Evolutionary conservation across 2,329 filamentous ascomycete species (phyloP).

Genomic region (Massarina eburnea): DNA sequence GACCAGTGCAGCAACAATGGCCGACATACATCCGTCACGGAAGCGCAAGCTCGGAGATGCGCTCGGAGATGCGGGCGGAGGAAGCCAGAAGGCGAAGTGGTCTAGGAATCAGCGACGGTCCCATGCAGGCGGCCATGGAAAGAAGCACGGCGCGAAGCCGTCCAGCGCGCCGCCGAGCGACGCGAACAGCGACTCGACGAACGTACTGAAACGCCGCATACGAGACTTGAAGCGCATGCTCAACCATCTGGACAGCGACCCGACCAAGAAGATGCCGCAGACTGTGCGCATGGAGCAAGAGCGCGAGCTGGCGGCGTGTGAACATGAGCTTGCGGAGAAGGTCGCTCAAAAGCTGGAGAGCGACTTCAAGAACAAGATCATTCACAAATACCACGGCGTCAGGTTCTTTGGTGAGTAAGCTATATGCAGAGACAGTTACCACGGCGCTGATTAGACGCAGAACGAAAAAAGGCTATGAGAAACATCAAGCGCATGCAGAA

Average conservation of each 20-base stretch:
- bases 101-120: slow-evolving; percentile 29
- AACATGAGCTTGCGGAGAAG: slow-evolving; percentile 59
- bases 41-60: slow-evolving; percentile 37
- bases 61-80: slow-evolving; percentile 13
- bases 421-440: background rate
- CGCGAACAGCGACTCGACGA: slow-evolving; percentile 50
- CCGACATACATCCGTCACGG: slow-evolving; percentile 30
- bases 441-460: slow-evolving; percentile 42
- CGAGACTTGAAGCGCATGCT: slow-evolving; percentile 70
- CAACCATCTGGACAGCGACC: slow-evolving; percentile 55
- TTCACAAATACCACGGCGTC: slow-evolving; percentile 79
- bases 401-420: slow-evolving; percentile 71
- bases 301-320: slow-evolving; percentile 68
- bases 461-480: slow-evolving; percentile 71
- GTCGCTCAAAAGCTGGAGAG: slow-evolving; percentile 52
- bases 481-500: slow-evolving; percentile 66
- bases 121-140: slow-evolving; percentile 11
- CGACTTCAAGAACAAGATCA: slow-evolving; percentile 69
- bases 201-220: slow-evolving; percentile 70
- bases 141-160: too few species aligned
- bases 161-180: too few species aligned
- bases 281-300: slow-evolving; percentile 70
- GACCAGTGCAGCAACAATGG: background rate
- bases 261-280: slow-evolving; percentile 58
- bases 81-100: slow-evolving; percentile 9